Base-by-base conservation (phyloP, 192 early-diverging fungal species). In the Allomyces arbusculus region DNA sequence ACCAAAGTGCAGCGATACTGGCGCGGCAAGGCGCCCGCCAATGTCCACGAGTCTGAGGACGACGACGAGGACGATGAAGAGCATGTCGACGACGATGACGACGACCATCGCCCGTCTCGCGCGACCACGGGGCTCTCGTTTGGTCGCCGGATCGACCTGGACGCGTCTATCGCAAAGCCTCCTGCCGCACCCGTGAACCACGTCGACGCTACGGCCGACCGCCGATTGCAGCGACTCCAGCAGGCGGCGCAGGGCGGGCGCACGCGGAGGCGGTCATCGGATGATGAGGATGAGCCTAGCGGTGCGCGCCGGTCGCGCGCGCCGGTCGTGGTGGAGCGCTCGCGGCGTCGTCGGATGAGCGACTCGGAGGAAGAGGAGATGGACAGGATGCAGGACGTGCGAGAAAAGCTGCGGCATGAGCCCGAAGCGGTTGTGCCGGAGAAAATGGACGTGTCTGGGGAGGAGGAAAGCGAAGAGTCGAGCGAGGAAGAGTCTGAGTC, bases 401-500 rank as follows among this genome's bases (percentile, higher is more conserved):
- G 16, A 5, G 50, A 8, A n/a, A 58, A 16, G 50, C 12, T 1
- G 12, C 50, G 16, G 50, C 12, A 20, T 2, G 50, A 14, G 50
- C 12, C 50, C 16, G 20, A 14, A 6, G 16, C 16, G 50, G 20
- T 58, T 20, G 69, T 82, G 44, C 67, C 76, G 69, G 73, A 77
- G 22, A 66, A 69, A n/a, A 63, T 70, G 58, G 62, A 61, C 23
- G 40, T 44, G 44, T 69, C 71, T 43, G 63, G 67, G 24, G 66
- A 76, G n/a, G 71, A 73, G 63, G 80, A 85, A 63, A 74, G 70
- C 28, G 73, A 68, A 7, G 74, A 71, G 43, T 69, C 73, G 1
- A 72, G 74, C 55, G 83, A 85, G 62, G 79, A 82, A 64, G 80
- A 82, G 23, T 79, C 80, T 6, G 81, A 79, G 33, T 85, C 84